Conservation (phyloP, 139 green algal species). For the Dunaliella primolecta region DNA sequence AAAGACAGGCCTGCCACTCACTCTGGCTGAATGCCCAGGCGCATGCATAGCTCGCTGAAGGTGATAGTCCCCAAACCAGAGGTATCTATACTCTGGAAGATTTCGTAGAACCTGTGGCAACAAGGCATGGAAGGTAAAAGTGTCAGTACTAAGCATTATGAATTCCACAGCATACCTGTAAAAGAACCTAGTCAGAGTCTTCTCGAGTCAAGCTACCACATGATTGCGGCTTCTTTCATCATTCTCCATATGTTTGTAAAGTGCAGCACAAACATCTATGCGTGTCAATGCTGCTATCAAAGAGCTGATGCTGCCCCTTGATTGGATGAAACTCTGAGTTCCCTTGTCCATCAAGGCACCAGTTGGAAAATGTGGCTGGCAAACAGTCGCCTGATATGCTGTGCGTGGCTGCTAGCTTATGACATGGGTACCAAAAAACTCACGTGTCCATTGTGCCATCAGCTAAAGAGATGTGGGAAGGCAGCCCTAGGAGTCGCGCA, state of each 20-base stretch:
- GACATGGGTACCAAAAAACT: constrained; percentile 18
- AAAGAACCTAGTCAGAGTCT: neutral
- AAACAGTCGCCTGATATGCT: neutral
- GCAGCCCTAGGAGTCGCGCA: constrained; percentile 42
- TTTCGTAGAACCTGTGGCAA: neutral
- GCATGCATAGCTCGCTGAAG: constrained; percentile 36
- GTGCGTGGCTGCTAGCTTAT: neutral
- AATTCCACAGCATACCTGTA: neutral
- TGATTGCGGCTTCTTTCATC: too few species aligned
- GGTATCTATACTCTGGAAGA: constrained; percentile 28
- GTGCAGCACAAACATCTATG: neutral
- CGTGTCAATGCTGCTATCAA: neutral
- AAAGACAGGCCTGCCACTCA: too few species aligned
- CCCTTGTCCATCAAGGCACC: too few species aligned
- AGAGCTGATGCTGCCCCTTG: neutral
- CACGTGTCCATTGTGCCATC: constrained; percentile 48
- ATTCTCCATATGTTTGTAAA: neutral
- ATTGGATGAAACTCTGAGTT: neutral
- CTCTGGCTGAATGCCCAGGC: neutral
- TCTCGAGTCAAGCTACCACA: neutral
- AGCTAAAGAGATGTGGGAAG: constrained; percentile 24
- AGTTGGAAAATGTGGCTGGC: too few species aligned
- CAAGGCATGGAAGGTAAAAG: neutral
- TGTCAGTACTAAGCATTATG: neutral
- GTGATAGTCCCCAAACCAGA: constrained; percentile 29